phyloP scores from a whole-genome alignment of 1,139 yeast species.

The Candida sp. region DNA sequence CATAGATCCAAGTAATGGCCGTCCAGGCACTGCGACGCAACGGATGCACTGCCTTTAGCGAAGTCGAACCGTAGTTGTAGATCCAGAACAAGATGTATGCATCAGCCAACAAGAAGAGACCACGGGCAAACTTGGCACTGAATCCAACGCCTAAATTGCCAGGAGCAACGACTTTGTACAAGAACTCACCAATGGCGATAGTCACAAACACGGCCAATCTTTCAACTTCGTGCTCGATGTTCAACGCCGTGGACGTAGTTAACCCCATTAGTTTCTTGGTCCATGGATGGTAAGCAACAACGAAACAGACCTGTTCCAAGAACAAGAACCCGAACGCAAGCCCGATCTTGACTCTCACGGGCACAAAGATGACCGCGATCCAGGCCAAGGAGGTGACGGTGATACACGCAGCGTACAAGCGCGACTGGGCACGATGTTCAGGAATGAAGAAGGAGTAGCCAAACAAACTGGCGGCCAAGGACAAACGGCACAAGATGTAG shows the following conservation, averaged over 20 bases:
- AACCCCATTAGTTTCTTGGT: conserved; percentile 44
- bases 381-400: conserved; percentile 40
- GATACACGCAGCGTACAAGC: conserved; percentile 39
- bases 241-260: conserved; percentile 61
- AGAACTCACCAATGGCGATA: conserved; percentile 69
- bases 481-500: conserved; percentile 51
- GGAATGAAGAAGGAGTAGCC: conserved; percentile 54
- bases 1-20: conserved; percentile 52
- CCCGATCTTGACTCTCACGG: conserved; percentile 50
- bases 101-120: conserved; percentile 49
- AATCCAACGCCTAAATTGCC: conserved; percentile 55
- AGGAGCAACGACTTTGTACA: conserved; percentile 59
- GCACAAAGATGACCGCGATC: conserved; percentile 53
- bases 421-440: conserved; percentile 58
- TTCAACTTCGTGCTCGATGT: conserved; percentile 72
- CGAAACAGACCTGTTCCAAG: conserved; percentile 43
- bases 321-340: conserved; percentile 44
- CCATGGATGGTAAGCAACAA: conserved; percentile 49
- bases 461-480: conserved; percentile 36
- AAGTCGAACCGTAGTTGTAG: conserved; percentile 59
- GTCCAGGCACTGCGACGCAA: conserved; percentile 51
- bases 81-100: conserved; percentile 59
- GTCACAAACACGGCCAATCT: conserved; percentile 61
- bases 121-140: conserved; percentile 48
- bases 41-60: conserved; percentile 55